Evolutionary conservation across 305 asterid genomes (phyloP), one percentile per base, ranked within the genome.

Genomic region (Euphrasia arctica): DNA sequence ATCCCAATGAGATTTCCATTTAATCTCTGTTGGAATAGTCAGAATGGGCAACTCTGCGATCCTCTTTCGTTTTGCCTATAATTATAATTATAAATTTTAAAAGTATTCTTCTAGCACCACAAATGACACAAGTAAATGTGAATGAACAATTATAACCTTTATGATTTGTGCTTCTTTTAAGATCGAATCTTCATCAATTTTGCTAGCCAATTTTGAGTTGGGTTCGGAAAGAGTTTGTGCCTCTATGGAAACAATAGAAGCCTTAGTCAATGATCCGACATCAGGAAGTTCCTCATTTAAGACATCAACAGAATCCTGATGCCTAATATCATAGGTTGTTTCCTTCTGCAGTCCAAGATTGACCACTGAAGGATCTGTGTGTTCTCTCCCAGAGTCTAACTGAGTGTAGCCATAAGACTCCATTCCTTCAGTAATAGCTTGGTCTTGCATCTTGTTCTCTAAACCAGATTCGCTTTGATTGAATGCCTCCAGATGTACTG

Each of bases 151-250:
- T 54, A 75, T 63, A 79, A 94, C 99, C 99, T 94, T 93, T 67
- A 94, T 91, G 57, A 82, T 79, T 52, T 76, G 82, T 29, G 99
- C 99, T 83, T 91, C 97, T 77, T 87, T 85, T 83, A 94, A 71
- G 70, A 94, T 80, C 58, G 95, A 79, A 31, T 89, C 95, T 79
- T 94, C 99, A 60, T 85, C 95, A 65, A 72, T 77, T 71, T 71
- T 73, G 43, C 63, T 76, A 3, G 66, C 70, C 73, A 74, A 56
- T 63, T 73, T 77, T 58, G 73, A 62, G 48, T 81, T 80, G 34
- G 70, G 27, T 62, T 31, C 82, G 25, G 80, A 69, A 52, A 71
- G 74, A 58, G 69, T 74, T 64, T 75, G 79, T 54, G 74, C 79
- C 63, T 77, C 89, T 61, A 63, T 11, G 42, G 83, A 49, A 68